Conservation (phyloP, 1,284 basidiomycete species). For the Xerocomus cyaneibrunnescens region DNA sequence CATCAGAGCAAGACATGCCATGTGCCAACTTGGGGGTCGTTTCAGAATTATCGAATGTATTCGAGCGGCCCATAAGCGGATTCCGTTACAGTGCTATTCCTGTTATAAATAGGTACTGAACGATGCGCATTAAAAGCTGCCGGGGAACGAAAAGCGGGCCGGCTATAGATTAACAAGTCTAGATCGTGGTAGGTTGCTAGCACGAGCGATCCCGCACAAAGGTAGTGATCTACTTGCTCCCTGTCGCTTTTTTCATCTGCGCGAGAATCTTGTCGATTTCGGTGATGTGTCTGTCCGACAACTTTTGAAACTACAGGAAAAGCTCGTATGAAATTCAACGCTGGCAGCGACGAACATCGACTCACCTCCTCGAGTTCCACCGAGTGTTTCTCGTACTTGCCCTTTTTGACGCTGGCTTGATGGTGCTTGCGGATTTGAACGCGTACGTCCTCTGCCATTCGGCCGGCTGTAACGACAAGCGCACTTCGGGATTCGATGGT, state of each 20-base stretch:
- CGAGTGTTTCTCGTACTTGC: constrained; percentile 65
- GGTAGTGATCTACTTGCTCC: constrained; percentile 28
- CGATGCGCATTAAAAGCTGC: too few species aligned
- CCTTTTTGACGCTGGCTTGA: constrained; percentile 62
- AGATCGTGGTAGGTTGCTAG: too few species aligned
- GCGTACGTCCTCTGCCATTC: constrained; percentile 68
- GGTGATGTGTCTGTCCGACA: constrained; percentile 56
- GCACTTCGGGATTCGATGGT: constrained; percentile 68
- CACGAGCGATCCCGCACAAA: too few species aligned
- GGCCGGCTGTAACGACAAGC: constrained; percentile 52
- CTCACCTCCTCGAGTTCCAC: constrained; percentile 63
- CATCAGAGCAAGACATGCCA: too few species aligned
- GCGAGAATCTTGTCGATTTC: constrained; percentile 67
- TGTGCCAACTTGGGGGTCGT: too few species aligned
- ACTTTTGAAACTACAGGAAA: constrained; percentile 61
- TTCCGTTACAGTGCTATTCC: too few species aligned
- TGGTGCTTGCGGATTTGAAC: constrained; percentile 70
- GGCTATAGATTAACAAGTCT: too few species aligned
- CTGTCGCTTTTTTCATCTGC: constrained; percentile 60
- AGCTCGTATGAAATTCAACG: background rate
- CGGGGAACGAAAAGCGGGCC: too few species aligned
- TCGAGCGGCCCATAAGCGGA: too few species aligned
- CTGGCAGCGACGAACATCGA: background rate
- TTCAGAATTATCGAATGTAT: too few species aligned
- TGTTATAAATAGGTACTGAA: too few species aligned